Evolutionary conservation across 441 rosid species (phyloP).

Genomic region (Jatropha podagrica): DNA sequence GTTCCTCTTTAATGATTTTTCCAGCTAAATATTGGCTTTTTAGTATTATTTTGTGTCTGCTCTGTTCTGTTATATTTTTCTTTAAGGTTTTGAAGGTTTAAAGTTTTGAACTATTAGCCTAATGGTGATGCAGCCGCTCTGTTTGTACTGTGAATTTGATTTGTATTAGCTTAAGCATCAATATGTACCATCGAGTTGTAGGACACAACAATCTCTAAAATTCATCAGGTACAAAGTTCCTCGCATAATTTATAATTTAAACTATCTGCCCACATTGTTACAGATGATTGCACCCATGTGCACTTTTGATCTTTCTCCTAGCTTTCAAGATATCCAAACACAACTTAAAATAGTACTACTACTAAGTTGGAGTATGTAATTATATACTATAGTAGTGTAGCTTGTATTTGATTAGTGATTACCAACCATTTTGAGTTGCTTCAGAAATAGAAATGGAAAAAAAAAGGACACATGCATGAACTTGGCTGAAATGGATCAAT

Average conservation of each 20-base stretch:
- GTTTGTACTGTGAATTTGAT: background rate
- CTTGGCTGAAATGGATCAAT: background rate
- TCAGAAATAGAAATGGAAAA: background rate
- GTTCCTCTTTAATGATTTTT: constrained; percentile 8
- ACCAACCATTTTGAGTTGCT: background rate
- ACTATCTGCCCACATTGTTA: background rate
- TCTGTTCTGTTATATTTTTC: background rate
- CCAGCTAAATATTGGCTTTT: background rate
- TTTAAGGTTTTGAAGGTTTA: background rate
- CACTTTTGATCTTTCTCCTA: background rate
- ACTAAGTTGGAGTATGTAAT: background rate
- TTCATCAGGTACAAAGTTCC: background rate
- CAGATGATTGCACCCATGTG: background rate
- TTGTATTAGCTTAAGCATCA: background rate
- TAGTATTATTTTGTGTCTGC: background rate
- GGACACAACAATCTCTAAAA: background rate
- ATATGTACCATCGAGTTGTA: background rate
- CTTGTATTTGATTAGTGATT: background rate
- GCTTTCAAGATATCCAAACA: background rate
- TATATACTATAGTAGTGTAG: background rate
- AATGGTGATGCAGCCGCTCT: background rate
- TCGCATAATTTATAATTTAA: background rate
- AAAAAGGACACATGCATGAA: background rate
- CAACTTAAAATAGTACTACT: background rate
- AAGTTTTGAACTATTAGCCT: background rate